A percentile compares a stretch with the other conserved stretches of the same genome.
Conservation (phyloP, 192 early-diverging fungal species). For the Podochytrium sp. region DNA sequence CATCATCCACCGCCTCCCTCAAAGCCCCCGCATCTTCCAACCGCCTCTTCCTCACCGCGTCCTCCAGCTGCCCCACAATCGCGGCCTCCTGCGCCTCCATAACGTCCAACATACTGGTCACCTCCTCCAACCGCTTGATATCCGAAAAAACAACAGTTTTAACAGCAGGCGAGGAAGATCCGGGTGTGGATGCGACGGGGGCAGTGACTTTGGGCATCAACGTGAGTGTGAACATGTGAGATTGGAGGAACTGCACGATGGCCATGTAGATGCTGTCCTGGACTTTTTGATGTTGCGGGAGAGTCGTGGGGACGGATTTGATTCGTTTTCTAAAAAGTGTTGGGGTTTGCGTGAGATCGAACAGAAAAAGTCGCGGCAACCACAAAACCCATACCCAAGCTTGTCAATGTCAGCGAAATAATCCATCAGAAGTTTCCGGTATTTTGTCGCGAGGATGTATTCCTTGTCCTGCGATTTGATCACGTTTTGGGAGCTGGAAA, state of each 20-base stretch:
- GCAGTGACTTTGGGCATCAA: conserved; percentile 51
- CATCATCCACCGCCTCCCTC: conserved; percentile 43
- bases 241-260: conserved; percentile 53
- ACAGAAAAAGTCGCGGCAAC: background rate
- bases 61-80: conserved; percentile 40
- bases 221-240: conserved; percentile 58
- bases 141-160: background rate
- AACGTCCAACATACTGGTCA: conserved; percentile 26
- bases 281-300: conserved; percentile 28
- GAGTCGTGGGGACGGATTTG: conserved; percentile 39
- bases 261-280: conserved; percentile 41
- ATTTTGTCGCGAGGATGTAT: conserved; percentile 42
- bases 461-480: conserved; percentile 44
- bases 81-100: conserved; percentile 39
- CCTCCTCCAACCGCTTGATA: conserved; percentile 22
- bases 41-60: conserved; percentile 37
- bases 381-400: conserved; percentile 38
- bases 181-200: too few species aligned
- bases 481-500: background rate
- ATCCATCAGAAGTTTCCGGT: conserved; percentile 53
- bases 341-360: background rate
- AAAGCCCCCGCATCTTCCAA: conserved; percentile 48
- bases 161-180: background rate
- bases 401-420: conserved; percentile 54
- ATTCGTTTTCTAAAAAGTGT: conserved; percentile 44